Percentiles rank a stretch among this genome's conserved stretches.
Conservation (phyloP, 768 basidiomycete genomes). For the Boletus subparvulus region DNA sequence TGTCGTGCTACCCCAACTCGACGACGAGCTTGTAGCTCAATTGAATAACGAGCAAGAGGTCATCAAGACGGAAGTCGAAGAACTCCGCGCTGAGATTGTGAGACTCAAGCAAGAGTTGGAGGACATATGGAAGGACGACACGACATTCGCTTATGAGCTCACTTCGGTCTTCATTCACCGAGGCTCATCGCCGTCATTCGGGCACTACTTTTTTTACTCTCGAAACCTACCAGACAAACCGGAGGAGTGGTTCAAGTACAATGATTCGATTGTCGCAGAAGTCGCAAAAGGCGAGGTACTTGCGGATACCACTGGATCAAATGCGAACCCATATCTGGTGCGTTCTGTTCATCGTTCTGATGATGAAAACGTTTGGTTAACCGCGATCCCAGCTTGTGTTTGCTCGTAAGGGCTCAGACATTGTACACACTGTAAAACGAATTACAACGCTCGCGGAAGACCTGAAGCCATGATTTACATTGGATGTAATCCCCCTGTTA, state of each 20-base stretch:
- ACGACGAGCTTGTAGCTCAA: constrained; percentile 52
- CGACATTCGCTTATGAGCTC: constrained; percentile 76
- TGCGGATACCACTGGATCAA: constrained; percentile 85
- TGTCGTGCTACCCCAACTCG: constrained; percentile 49
- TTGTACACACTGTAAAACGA: constrained; percentile 80
- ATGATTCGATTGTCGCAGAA: constrained; percentile 82
- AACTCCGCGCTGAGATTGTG: constrained; percentile 47
- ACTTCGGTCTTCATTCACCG: constrained; percentile 96
- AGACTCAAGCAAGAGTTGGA: constrained; percentile 70
- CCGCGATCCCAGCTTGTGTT: constrained; percentile 65
- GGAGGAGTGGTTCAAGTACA: constrained; percentile 95
- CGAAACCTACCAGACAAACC: constrained; percentile 77
- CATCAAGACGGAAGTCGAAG: constrained; percentile 57
- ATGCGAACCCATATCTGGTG: constrained; percentile 88
- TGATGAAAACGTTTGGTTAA: neutral
- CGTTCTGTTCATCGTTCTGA: constrained; percentile 27
- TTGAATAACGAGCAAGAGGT: constrained; percentile 54
- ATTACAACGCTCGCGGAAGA: constrained; percentile 37
- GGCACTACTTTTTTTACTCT: constrained; percentile 97
- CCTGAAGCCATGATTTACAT: constrained; percentile 27
- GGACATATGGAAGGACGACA: constrained; percentile 68
- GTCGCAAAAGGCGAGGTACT: constrained; percentile 82
- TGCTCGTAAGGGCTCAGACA: constrained; percentile 73
- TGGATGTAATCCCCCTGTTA: constrained; percentile 18
- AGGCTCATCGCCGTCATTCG: constrained; percentile 81